A percentile compares a stretch with the other conserved stretches of the same genome.
Conservation (phyloP, 23 red algal species). For the Chondrus crispus region DNA sequence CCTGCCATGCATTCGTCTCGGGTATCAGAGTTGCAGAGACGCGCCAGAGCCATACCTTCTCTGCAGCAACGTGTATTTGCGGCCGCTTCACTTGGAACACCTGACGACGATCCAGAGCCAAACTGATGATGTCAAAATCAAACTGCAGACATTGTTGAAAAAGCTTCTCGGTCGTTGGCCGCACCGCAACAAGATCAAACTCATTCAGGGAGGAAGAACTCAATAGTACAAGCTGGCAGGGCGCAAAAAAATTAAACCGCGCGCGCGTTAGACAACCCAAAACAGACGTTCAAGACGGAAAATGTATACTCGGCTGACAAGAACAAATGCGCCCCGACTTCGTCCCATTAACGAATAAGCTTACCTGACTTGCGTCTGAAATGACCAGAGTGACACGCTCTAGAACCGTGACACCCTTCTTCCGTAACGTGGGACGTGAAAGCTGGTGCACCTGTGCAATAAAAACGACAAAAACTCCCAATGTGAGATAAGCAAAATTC, state of each 20-base stretch:
- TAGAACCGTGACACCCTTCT: slow-evolving; percentile 16
- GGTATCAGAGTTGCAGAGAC: no score
- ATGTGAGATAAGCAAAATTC: no score
- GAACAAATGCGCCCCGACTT: neutral
- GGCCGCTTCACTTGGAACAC: slow-evolving; percentile 61
- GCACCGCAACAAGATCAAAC: slow-evolving; percentile 75
- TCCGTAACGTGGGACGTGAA: neutral
- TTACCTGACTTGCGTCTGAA: slow-evolving; percentile 11
- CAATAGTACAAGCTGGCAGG: slow-evolving; percentile 35
- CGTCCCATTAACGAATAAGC: neutral
- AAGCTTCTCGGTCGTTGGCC: slow-evolving; percentile 68
- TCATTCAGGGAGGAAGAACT: slow-evolving; percentile 32
- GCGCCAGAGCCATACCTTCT: slow-evolving; percentile 35
- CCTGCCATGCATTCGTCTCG: no score
- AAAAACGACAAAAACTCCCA: neutral
- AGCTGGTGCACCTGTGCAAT: neutral
- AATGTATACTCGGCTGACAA: neutral
- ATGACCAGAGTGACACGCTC: slow-evolving; percentile 39
- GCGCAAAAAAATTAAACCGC: neutral
- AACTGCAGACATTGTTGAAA: slow-evolving; percentile 72
- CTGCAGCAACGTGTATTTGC: slow-evolving; percentile 66
- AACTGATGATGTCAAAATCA: slow-evolving; percentile 78
- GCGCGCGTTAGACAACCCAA: neutral
- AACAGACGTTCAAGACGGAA: neutral
- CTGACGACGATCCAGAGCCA: slow-evolving; percentile 18